Conservation (phyloP, 345 rosid species). For the Hibiscus trionum region DNA sequence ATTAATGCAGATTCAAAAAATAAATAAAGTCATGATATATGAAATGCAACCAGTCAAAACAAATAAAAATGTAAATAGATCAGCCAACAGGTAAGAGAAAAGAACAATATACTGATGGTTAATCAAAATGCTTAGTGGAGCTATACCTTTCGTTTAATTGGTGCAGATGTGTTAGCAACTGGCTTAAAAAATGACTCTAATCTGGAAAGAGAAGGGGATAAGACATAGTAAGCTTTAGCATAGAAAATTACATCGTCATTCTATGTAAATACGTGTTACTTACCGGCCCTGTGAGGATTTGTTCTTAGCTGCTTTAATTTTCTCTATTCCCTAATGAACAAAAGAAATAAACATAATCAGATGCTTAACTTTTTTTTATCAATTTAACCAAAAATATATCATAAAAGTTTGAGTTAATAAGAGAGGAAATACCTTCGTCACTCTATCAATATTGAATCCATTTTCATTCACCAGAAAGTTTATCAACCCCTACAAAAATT, state of each 20-base stretch:
- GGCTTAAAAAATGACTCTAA: conserved; percentile 84
- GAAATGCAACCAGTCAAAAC: neutral
- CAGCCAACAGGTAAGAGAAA: neutral
- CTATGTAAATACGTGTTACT: conserved; percentile 16
- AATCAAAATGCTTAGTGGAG: conserved; percentile 13
- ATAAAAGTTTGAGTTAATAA: neutral
- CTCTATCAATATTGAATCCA: conserved; percentile 82
- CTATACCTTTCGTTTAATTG: conserved; percentile 70
- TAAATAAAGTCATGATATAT: neutral
- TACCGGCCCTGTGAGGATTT: conserved; percentile 94
- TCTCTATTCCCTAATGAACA: conserved; percentile 61
- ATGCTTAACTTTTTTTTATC: neutral
- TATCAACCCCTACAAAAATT: conserved; percentile 44
- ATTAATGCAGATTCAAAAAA: neutral
- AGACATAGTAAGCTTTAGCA: conserved; percentile 9
- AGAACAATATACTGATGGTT: neutral
- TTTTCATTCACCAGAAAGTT: conserved; percentile 77
- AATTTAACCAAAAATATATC: neutral
- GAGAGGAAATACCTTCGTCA: conserved; percentile 56
- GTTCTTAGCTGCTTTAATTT: conserved; percentile 86
- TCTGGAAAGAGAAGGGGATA: conserved; percentile 25
- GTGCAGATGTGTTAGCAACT: conserved; percentile 41
- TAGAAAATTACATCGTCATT: neutral
- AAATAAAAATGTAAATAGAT: neutral
- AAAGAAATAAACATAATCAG: neutral